phyloP scores from a whole-genome alignment of 345 rosid species.

The Garcia nutans region DNA sequence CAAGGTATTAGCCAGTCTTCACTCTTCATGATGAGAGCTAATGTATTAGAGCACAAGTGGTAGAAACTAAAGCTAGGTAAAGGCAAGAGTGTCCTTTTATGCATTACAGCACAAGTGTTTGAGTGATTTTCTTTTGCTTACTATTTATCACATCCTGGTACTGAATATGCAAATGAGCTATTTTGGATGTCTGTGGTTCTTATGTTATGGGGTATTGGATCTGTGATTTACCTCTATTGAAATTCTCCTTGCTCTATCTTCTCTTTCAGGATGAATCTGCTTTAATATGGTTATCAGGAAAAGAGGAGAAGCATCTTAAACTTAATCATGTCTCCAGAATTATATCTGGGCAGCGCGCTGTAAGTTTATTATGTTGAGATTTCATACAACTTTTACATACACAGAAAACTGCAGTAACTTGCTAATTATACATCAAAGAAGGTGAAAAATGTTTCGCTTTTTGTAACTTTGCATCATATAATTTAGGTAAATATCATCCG shows the following conservation, averaged over 20 bases:
- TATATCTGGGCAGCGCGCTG: slow-evolving; percentile 20
- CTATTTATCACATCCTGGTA: not conserved
- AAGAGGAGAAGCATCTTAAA: slow-evolving; percentile 31
- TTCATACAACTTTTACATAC: slow-evolving; percentile 8
- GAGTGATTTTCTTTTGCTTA: not conserved
- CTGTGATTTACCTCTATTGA: not conserved
- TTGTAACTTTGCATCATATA: not conserved
- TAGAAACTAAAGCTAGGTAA: too few relatives aligned
- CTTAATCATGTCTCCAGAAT: slow-evolving; percentile 19
- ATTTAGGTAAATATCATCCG: not conserved
- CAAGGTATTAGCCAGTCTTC: not conserved
- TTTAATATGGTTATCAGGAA: slow-evolving; percentile 31
- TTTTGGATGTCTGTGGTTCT: not conserved
- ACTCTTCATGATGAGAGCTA: not conserved
- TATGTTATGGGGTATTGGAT: not conserved
- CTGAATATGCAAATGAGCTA: not conserved
- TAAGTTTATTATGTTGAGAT: slow-evolving; percentile 11
- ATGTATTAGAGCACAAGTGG: not conserved
- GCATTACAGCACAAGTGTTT: too few relatives aligned
- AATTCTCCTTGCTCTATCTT: slow-evolving; percentile 4
- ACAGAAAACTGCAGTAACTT: not conserved
- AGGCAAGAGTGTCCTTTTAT: too few relatives aligned
- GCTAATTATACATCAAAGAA: too few relatives aligned
- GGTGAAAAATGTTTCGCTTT: not conserved
- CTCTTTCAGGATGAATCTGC: slow-evolving; percentile 30